Percentiles rank a stretch among this genome's conserved stretches.
phyloP scores from a whole-genome alignment of 768 basidiomycete genomes.

The Myochromella boudieri region DNA sequence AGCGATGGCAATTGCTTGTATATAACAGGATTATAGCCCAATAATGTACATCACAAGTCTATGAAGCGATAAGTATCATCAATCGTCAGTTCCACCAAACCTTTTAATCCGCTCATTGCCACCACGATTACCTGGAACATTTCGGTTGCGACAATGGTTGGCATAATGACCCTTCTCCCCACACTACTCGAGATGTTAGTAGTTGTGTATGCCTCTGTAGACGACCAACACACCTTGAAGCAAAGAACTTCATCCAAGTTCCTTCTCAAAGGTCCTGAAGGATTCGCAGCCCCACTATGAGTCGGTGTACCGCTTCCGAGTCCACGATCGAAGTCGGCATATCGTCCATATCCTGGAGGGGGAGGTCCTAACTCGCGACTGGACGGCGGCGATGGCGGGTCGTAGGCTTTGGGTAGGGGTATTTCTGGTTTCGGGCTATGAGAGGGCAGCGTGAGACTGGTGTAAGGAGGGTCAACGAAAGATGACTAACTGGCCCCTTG shows the following conservation, averaged over 20 bases:
- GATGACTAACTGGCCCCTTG: constrained; percentile 79
- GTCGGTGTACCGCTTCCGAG: constrained; percentile 34
- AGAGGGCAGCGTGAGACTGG: constrained; percentile 8
- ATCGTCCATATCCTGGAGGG: constrained; percentile 89
- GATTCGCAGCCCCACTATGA: constrained; percentile 23
- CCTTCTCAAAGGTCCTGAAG: constrained; percentile 48
- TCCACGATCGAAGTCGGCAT: constrained; percentile 69
- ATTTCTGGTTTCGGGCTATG: constrained; percentile 64
- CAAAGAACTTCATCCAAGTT: constrained; percentile 85
- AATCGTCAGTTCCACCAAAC: constrained; percentile 29
- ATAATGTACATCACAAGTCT: too few relatives aligned
- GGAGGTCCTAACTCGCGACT: constrained; percentile 84
- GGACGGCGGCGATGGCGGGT: constrained; percentile 72
- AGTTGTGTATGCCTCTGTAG: neutral
- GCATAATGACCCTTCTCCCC: constrained; percentile 95
- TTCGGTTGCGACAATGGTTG: constrained; percentile 88
- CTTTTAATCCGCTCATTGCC: constrained; percentile 63
- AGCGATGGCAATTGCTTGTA: too few relatives aligned
- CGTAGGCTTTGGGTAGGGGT: constrained; percentile 31
- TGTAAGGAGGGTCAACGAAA: constrained; percentile 6
- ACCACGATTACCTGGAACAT: constrained; percentile 89
- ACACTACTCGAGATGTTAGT: constrained; percentile 48
- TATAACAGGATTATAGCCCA: too few relatives aligned
- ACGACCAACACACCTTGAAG: constrained; percentile 63
- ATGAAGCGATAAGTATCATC: too few relatives aligned